Evolutionary conservation across 2,329 filamentous ascomycete genomes (phyloP).

Genomic region (Penicillium freii): DNA sequence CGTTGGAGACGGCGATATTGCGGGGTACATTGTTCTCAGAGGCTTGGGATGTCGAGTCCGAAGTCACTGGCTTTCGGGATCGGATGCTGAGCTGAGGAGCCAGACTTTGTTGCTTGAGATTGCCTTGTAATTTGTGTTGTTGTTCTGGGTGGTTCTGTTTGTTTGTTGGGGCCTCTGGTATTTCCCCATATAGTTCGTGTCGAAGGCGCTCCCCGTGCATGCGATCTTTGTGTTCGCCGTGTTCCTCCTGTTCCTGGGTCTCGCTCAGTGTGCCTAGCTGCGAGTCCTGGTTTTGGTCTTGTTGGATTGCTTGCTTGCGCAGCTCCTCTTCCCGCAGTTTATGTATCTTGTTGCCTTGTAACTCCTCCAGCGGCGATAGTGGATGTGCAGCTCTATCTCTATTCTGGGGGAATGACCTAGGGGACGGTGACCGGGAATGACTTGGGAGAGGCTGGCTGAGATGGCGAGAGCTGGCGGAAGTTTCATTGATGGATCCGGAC

Average conservation of each 20-base stretch:
- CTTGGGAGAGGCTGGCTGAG: slow-evolving; percentile 7
- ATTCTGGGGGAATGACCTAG: slow-evolving; percentile 5
- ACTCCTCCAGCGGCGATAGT: not conserved
- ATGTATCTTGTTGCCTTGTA: not conserved
- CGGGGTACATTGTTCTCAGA: not conserved
- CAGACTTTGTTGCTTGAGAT: not conserved
- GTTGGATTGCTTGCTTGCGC: not conserved
- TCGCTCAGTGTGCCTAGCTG: too few relatives aligned
- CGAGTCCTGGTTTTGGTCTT: not conserved
- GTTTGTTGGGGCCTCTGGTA: not conserved
- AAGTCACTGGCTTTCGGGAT: slow-evolving; percentile 11
- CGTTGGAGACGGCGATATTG: slow-evolving; percentile 4
- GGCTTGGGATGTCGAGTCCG: not conserved
- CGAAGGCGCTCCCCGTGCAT: not conserved
- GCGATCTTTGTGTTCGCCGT: not conserved
- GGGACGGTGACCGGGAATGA: slow-evolving; percentile 1
- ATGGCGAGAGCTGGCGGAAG: not conserved
- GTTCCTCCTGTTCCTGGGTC: not conserved
- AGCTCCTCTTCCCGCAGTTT: not conserved
- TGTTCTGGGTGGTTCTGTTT: not conserved
- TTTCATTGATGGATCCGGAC: not conserved
- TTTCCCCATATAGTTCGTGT: not conserved
- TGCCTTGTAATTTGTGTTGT: not conserved
- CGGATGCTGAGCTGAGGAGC: slow-evolving; percentile 5
- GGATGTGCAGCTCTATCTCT: slow-evolving; percentile 1